These are phyloP conservation scores for Ogataea glucozyma DNA, from an alignment of 805 yeast species.

Conservation along the genomic window DNA sequence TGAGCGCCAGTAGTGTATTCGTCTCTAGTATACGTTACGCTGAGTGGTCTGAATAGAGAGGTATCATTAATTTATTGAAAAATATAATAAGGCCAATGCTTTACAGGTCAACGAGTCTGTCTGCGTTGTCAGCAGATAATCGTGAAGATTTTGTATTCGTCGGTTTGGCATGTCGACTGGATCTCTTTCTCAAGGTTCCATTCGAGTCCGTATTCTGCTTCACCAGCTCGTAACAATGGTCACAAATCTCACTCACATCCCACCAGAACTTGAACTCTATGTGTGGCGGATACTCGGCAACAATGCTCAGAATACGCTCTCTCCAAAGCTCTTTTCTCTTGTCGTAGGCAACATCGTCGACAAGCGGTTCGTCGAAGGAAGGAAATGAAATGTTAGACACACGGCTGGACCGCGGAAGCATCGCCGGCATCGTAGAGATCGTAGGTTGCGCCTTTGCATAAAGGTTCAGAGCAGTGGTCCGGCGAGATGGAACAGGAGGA, in stretches of 20 bases:
- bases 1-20: conserved; percentile 1
- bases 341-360: conserved; percentile 37
- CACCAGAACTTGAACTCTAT: conserved; percentile 47
- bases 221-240: conserved; percentile 31
- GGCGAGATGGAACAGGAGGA: conserved; percentile 17
- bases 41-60: neutral
- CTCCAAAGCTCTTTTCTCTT: conserved; percentile 59
- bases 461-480: conserved; percentile 6
- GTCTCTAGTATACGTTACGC: conserved; percentile 3
- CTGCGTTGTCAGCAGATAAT: neutral
- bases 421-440: too few species aligned
- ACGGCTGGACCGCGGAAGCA: conserved; percentile 4
- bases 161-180: neutral
- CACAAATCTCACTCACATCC: conserved; percentile 41
- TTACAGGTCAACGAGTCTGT: conserved; percentile 3
- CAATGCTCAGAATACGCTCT: conserved; percentile 46
- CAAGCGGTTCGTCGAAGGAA: conserved; percentile 9
- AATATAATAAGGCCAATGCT: neutral
- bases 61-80: conserved; percentile 2
- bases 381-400: conserved; percentile 7
- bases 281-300: conserved; percentile 40
- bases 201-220: conserved; percentile 5
- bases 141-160: neutral
- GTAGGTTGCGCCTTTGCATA: conserved; percentile 3
- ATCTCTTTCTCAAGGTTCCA: neutral